These are phyloP conservation scores for Fusarium annulatum DNA, from an alignment of 2,329 filamentous ascomycete species.

Conservation along the genomic window DNA sequence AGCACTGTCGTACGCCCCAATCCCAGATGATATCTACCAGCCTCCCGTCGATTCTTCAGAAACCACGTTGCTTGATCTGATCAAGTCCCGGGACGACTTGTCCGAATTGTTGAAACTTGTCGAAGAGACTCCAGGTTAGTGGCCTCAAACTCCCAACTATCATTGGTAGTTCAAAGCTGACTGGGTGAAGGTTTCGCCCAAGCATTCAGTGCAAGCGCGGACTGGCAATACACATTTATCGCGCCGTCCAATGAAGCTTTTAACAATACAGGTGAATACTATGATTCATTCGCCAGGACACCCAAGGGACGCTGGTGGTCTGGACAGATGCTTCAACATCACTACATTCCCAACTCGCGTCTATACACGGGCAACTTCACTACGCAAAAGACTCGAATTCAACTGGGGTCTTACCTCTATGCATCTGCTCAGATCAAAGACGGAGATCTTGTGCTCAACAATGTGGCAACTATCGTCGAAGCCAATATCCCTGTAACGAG, in stretches of 20 bases:
- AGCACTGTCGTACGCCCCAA: not conserved
- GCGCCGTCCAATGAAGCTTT: not conserved
- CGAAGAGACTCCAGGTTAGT: not conserved
- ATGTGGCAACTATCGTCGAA: not conserved
- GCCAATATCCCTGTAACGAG: not conserved
- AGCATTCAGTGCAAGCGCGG: not conserved
- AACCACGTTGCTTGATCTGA: not conserved
- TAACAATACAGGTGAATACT: not conserved
- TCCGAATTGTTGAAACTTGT: not conserved
- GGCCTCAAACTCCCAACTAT: too few species aligned
- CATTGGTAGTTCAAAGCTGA: not conserved
- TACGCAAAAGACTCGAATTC: not conserved
- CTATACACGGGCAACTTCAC: not conserved
- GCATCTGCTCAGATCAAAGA: not conserved
- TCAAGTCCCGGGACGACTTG: not conserved
- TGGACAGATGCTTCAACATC: not conserved
- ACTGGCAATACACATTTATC: not conserved
- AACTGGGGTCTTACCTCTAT: not conserved
- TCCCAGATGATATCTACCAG: not conserved
- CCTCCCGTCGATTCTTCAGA: not conserved
- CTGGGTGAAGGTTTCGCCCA: not conserved
- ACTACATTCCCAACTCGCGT: not conserved
- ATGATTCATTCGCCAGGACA: not conserved
- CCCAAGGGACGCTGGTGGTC: not conserved
- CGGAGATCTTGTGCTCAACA: not conserved